These are phyloP conservation scores for Candida neerlandica DNA, from an alignment of 1,139 yeast genomes.

Conservation along the genomic window DNA sequence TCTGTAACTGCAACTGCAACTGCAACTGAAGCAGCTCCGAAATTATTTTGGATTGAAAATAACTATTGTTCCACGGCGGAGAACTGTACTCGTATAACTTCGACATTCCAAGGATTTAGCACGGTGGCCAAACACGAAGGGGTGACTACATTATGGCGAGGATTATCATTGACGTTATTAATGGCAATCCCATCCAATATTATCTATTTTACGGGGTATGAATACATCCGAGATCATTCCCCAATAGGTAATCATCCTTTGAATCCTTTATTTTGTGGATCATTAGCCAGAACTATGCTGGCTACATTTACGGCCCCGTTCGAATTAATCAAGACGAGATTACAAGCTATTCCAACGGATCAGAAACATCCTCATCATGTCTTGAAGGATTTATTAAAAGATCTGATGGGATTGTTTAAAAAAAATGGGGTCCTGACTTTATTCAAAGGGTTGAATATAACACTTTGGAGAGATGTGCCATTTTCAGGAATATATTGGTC, in stretches of 20 bases:
- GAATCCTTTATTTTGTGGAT: slow-evolving; percentile 86
- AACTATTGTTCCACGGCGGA: slow-evolving; percentile 37
- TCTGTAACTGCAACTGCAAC: slow-evolving; percentile 7
- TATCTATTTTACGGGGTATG: slow-evolving; percentile 93
- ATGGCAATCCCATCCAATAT: slow-evolving; percentile 95
- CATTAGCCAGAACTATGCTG: slow-evolving; percentile 78
- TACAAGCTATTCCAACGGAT: slow-evolving; percentile 76
- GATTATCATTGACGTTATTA: slow-evolving; percentile 74
- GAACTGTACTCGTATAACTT: slow-evolving; percentile 39
- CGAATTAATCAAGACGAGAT: slow-evolving; percentile 82
- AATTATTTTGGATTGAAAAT: slow-evolving; percentile 46
- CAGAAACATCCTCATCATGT: slow-evolving; percentile 36
- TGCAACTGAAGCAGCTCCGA: slow-evolving; percentile 18
- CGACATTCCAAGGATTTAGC: slow-evolving; percentile 74
- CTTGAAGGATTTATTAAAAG: slow-evolving; percentile 53
- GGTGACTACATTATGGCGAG: slow-evolving; percentile 79
- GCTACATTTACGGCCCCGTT: slow-evolving; percentile 88
- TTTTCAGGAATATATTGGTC: slow-evolving; percentile 96
- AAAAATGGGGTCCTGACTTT: slow-evolving; percentile 63
- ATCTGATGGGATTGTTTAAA: slow-evolving; percentile 56
- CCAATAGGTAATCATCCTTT: slow-evolving; percentile 54
- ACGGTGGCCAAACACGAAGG: slow-evolving; percentile 78
- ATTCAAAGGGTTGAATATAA: slow-evolving; percentile 83
- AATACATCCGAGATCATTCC: slow-evolving; percentile 73
- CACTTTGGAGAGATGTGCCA: slow-evolving; percentile 97